phyloP scores from a whole-genome alignment of 2,329 filamentous ascomycete genomes.

The Cyanodermella asteris region DNA sequence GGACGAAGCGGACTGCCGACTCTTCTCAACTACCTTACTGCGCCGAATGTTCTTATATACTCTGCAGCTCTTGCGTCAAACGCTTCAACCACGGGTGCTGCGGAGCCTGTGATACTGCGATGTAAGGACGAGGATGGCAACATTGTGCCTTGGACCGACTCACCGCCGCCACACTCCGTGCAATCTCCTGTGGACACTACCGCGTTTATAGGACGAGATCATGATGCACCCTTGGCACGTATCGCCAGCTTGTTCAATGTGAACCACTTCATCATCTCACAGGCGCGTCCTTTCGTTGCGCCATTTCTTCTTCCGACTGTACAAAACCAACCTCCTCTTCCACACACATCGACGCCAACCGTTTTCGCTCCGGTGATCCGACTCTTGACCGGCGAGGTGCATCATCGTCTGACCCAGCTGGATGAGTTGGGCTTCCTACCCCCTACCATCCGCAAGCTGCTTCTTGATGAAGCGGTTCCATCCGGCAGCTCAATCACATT shows the following conservation, averaged over 20 bases:
- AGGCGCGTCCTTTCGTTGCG: constrained; percentile 62
- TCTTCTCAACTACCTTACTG: constrained; percentile 76
- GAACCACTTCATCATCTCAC: constrained; percentile 71
- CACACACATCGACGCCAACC: constrained; percentile 51
- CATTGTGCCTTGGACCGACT: constrained; percentile 51
- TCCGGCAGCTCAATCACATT: constrained; percentile 60
- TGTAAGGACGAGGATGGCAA: constrained; percentile 56
- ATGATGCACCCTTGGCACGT: constrained; percentile 52
- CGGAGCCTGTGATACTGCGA: constrained; percentile 45
- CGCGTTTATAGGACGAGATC: too few relatives aligned
- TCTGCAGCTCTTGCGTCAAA: constrained; percentile 22
- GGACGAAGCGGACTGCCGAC: constrained; percentile 57
- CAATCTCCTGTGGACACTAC: too few relatives aligned
- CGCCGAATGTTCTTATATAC: constrained; percentile 64
- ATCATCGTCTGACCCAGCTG: constrained; percentile 61
- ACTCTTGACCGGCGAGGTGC: constrained; percentile 55
- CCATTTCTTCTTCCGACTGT: constrained; percentile 26
- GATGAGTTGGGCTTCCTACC: constrained; percentile 58
- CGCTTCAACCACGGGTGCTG: constrained; percentile 34
- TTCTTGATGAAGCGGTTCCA: constrained; percentile 65
- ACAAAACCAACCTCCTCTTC: constrained; percentile 37
- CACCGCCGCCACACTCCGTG: too few relatives aligned
- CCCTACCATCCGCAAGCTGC: constrained; percentile 44
- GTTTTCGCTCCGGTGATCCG: constrained; percentile 56
- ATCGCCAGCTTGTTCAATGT: constrained; percentile 45